phyloP scores from a whole-genome alignment of 768 basidiomycete species.

The Serendipita sp. region DNA sequence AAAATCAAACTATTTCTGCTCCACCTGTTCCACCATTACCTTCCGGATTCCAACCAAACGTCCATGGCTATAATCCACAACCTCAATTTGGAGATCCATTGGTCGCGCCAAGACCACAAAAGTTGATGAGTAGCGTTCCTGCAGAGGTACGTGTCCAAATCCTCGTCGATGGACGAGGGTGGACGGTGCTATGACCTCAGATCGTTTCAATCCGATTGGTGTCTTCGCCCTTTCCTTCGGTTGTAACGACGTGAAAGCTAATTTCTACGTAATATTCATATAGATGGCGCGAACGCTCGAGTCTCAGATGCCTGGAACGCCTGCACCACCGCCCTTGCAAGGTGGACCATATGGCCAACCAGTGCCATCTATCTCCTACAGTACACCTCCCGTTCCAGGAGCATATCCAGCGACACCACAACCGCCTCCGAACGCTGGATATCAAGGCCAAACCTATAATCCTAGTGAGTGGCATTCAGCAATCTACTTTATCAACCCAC shows the following conservation, averaged over 20 bases:
- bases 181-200: neutral
- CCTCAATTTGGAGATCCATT: conserved; percentile 42
- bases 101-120: conserved; percentile 51
- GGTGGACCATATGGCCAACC: neutral
- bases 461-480: neutral
- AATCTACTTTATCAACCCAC: too few species aligned
- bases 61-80: conserved; percentile 21
- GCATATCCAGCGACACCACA: conserved; percentile 4
- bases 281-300: conserved; percentile 55
- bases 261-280: conserved; percentile 14
- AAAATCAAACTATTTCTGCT: neutral
- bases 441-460: conserved; percentile 1
- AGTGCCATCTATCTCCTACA: neutral
- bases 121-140: conserved; percentile 42
- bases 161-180: neutral
- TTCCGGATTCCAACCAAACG: conserved; percentile 22
- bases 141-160: conserved; percentile 37
- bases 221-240: conserved; percentile 10
- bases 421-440: neutral
- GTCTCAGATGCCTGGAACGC: conserved; percentile 21
- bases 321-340: neutral
- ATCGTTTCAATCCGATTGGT: neutral
- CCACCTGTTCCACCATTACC: conserved; percentile 40
- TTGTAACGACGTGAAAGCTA: neutral
- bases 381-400: neutral